These are phyloP conservation scores for Danielia oregonensis DNA, from an alignment of 805 yeast species.

Conservation along the genomic window DNA sequence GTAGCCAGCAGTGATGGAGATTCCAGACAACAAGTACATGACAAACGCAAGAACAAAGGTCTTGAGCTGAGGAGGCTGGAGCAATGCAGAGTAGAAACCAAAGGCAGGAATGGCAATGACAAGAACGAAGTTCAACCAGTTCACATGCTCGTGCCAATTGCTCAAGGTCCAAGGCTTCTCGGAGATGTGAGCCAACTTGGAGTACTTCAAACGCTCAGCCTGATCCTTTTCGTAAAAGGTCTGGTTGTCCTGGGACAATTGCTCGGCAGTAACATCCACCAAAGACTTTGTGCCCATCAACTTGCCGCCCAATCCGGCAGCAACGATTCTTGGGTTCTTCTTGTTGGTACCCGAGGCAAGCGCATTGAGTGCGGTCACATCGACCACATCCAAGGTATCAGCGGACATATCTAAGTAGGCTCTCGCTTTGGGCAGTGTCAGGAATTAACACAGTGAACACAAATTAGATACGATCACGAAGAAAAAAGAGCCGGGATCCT, in stretches of 20 bases:
- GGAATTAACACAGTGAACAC: neutral
- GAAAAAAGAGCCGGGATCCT: neutral
- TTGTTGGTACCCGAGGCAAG: slow-evolving; percentile 81
- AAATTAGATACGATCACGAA: neutral
- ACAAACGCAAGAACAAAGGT: slow-evolving; percentile 52
- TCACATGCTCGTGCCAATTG: slow-evolving; percentile 73
- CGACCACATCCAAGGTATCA: slow-evolving; percentile 36
- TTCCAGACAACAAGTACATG: slow-evolving; percentile 58
- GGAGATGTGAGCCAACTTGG: slow-evolving; percentile 53
- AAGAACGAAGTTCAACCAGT: slow-evolving; percentile 70
- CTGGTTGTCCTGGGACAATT: slow-evolving; percentile 48
- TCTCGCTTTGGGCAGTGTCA: neutral
- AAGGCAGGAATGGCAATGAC: slow-evolving; percentile 57
- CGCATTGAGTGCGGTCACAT: slow-evolving; percentile 67
- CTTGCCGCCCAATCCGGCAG: slow-evolving; percentile 70
- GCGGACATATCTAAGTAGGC: slow-evolving; percentile 6
- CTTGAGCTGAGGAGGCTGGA: slow-evolving; percentile 47
- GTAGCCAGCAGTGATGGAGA: slow-evolving; percentile 82
- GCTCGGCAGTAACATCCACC: slow-evolving; percentile 65
- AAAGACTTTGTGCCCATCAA: slow-evolving; percentile 80
- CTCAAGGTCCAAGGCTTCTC: slow-evolving; percentile 73
- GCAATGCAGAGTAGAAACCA: slow-evolving; percentile 46
- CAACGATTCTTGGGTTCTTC: slow-evolving; percentile 66
- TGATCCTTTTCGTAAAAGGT: slow-evolving; percentile 35
- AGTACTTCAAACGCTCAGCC: slow-evolving; percentile 37